These are phyloP conservation scores for Akebia trifoliata DNA, from an alignment of 164 flowering plant genomes.

Conservation along the genomic window DNA sequence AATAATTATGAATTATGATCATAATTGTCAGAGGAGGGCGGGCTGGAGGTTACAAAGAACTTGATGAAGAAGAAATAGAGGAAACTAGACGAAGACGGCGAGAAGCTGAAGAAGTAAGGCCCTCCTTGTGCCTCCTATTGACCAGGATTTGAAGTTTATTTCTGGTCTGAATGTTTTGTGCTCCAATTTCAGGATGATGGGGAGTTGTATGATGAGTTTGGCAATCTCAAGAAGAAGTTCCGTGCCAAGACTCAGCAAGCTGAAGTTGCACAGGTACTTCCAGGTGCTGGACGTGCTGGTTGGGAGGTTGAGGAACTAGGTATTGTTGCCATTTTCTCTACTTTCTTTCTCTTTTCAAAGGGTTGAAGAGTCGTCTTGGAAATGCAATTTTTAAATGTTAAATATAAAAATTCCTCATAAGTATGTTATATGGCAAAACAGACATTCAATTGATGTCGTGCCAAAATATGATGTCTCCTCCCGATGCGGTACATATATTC, in stretches of 20 bases:
- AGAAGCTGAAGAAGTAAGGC: conserved; percentile 85
- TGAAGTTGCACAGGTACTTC: conserved; percentile 49
- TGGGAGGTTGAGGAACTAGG: conserved; percentile 98
- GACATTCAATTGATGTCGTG: no score
- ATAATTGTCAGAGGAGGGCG: conserved; percentile 78
- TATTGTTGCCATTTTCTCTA: conserved; percentile 19
- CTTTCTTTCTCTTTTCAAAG: not conserved
- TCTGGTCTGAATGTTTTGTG: conserved; percentile 4
- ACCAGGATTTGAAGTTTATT: conserved; percentile 4
- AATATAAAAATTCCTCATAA: no score
- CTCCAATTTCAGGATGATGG: conserved; percentile 78
- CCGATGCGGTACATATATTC: no score
- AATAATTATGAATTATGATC: not conserved
- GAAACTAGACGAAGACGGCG: conserved; percentile 79
- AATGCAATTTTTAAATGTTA: no score
- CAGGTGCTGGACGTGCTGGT: conserved; percentile 95
- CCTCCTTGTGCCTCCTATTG: not conserved
- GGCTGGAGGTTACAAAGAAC: conserved; percentile 97
- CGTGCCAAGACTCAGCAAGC: conserved; percentile 81
- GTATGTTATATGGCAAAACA: no score
- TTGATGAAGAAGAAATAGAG: conserved; percentile 96
- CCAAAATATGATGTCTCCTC: no score
- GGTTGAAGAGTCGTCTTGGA: not conserved
- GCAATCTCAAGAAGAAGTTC: conserved; percentile 92
- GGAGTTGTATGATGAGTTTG: conserved; percentile 98